phyloP scores from a whole-genome alignment of 306 rosid genomes.

The Dalbergia oliveri region DNA sequence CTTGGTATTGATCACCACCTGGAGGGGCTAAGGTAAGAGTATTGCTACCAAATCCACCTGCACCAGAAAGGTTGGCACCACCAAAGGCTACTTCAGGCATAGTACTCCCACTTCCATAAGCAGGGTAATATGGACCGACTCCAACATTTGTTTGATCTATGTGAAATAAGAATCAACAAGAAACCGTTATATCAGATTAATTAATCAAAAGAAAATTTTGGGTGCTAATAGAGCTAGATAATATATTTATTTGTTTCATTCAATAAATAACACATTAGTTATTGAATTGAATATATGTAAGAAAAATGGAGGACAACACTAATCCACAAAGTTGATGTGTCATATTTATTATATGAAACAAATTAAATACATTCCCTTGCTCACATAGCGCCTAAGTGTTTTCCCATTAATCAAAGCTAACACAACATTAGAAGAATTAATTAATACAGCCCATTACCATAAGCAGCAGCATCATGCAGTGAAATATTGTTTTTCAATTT shows the following conservation, averaged over 20 bases:
- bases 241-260: neutral
- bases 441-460: conserved; percentile 1
- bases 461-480: neutral
- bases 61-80: neutral
- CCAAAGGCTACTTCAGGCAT: neutral
- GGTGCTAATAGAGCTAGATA: neutral
- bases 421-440: neutral
- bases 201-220: no score
- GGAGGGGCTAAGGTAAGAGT: no score
- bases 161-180: neutral
- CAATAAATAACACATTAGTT: no score
- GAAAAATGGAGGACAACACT: no score
- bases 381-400: no score
- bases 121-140: neutral
- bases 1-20: no score
- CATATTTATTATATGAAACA: no score
- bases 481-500: neutral
- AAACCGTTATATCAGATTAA: neutral
- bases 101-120: neutral
- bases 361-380: no score
- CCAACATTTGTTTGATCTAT: neutral
- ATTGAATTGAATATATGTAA: no score
- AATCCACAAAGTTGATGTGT: no score
- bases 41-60: no score
- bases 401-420: neutral